Base-by-base conservation (phyloP, 139 green algal species). In the Coccomyxa sp. region DNA sequence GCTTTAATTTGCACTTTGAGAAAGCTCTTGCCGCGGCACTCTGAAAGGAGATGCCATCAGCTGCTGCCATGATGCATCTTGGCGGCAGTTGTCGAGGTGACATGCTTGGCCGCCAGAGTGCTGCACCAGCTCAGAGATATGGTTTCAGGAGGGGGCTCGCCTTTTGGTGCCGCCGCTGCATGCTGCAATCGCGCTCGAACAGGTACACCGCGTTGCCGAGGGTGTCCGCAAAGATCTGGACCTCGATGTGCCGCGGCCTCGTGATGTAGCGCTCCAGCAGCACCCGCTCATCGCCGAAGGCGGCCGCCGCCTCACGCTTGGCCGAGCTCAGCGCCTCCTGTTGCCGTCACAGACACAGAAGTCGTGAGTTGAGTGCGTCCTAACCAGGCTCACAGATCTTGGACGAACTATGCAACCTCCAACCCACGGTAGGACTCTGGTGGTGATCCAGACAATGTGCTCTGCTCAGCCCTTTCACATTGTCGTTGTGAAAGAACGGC, bases 81-180 rank as follows among this genome's bases (percentile, higher is more conserved):
- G 38, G 38, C 38, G 7, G 38, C 38, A 51, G 38, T 51, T 51
- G 38, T 51, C 38, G 7, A 51, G 38, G 38, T 3, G 38, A 51
- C 38, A 51, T 51, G n/a, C 63, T 30, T 74, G 66, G 23, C 66
- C 9, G 66, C 21, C 66, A n/a, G n/a, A n/a, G n/a, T n/a, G n/a
- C n/a, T 23, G 66, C 10, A 27, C 1, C 21, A 74, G 23, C 66
- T 74, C 23, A 9, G 66, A 3, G 21, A 74, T 74, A 27, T 23
- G 66, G 21, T 74, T 14, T 30, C 66, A 74, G 66, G 21, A 30
- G 66, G 31, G 27, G 68, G 17, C 58, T 14, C 57, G 90, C 88
- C 82, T 94, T 94, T 76, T 98, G 94, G 83, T 98, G 94, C 28
- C 94, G 88, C 9, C 94, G 81, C 88, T 98, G 94, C 79, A 97